Evolutionary conservation across 306 rosid species (phyloP).

Genomic region (Gleditsia sinensis): DNA sequence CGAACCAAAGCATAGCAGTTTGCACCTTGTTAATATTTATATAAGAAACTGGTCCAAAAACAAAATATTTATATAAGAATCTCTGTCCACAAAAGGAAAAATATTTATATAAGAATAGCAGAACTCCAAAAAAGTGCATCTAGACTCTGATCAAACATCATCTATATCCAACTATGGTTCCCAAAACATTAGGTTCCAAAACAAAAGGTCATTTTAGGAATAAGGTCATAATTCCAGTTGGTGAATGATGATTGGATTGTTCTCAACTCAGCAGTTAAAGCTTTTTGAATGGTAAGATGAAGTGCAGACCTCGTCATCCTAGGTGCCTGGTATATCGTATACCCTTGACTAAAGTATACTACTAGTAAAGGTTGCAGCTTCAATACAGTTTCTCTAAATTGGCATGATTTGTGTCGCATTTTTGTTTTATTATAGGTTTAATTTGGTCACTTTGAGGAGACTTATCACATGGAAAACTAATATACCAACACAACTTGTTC

Average conservation of each 20-base stretch:
- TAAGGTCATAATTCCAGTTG: not conserved
- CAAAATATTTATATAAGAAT: no score
- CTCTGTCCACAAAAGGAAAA: no score
- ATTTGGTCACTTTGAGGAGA: not conserved
- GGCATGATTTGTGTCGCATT: not conserved
- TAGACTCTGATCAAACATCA: not conserved
- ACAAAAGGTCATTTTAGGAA: not conserved
- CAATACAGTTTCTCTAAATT: not conserved
- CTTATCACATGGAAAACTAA: not conserved
- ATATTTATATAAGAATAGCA: not conserved
- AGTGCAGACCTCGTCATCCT: not conserved
- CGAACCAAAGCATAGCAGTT: no score
- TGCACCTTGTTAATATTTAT: no score
- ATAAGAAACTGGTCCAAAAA: no score
- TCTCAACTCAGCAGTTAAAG: not conserved
- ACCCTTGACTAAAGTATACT: not conserved
- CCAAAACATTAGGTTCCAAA: not conserved
- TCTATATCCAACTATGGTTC: not conserved
- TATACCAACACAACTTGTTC: constrained; percentile 1
- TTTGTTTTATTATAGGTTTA: not conserved
- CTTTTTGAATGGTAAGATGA: not conserved
- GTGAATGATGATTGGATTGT: not conserved
- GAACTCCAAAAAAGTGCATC: not conserved
- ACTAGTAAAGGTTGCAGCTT: not conserved
- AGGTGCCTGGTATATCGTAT: no score